Conservation (phyloP, 345 rosid species). For the Salix arbutifolia region DNA sequence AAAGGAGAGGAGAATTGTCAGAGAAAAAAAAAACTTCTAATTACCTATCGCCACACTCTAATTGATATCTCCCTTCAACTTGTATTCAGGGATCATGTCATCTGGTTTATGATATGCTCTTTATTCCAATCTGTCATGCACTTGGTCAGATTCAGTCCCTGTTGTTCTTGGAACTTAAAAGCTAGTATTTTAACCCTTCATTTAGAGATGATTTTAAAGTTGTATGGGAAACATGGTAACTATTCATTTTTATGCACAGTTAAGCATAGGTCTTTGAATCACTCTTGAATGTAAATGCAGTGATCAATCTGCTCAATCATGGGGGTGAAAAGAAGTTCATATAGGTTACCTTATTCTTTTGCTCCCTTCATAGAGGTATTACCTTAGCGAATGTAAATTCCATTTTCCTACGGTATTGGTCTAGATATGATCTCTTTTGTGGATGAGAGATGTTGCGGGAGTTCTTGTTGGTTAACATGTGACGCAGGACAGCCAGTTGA, state of each 20-base stretch:
- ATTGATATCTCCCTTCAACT: background rate
- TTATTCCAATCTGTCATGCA: background rate
- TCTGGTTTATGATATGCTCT: background rate
- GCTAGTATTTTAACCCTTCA: background rate
- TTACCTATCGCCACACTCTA: background rate
- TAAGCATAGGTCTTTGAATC: background rate
- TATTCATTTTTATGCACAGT: background rate
- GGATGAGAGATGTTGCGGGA: background rate
- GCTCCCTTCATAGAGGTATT: background rate
- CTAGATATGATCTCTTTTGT: background rate
- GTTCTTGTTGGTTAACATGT: background rate
- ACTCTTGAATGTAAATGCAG: background rate
- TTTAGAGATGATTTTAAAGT: background rate
- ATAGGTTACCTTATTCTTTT: background rate
- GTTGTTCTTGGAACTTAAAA: background rate
- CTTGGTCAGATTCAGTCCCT: background rate
- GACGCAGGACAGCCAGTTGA: too few relatives aligned
- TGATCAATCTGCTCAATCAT: background rate
- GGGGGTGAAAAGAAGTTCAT: background rate
- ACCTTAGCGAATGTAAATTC: background rate
- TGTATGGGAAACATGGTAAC: background rate
- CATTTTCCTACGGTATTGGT: background rate
- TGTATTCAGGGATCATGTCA: background rate
- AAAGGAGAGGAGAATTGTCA: background rate
- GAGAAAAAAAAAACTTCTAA: background rate